These are phyloP conservation scores for Solanum ossicruentum DNA, from an alignment of 257 asterid genomes.

Conservation along the genomic window DNA sequence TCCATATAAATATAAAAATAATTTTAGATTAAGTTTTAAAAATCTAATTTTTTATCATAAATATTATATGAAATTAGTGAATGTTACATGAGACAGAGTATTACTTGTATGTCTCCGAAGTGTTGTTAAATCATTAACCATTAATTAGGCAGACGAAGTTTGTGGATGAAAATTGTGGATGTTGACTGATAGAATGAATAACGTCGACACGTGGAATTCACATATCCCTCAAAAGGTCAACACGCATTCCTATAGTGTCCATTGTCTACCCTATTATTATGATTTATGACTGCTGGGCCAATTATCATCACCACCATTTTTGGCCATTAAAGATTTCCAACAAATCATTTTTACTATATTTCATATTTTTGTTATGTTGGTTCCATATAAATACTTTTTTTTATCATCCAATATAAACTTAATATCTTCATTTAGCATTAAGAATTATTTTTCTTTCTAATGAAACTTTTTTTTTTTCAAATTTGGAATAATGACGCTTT, in stretches of 20 bases:
- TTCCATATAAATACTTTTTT: too few species aligned
- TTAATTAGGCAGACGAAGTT: not conserved
- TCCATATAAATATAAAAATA: too few species aligned
- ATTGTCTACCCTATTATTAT: not conserved
- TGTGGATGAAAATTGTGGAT: slow-evolving; percentile 22
- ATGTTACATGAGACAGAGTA: too few species aligned
- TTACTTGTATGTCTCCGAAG: not conserved
- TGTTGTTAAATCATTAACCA: not conserved
- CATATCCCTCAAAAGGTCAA: not conserved
- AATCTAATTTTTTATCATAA: too few species aligned
- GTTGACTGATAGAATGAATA: not conserved
- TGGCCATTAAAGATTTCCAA: not conserved
- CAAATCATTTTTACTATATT: not conserved
- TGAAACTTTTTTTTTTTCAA: too few species aligned
- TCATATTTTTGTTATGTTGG: too few species aligned
- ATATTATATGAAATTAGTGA: too few species aligned
- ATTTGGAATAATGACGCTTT: too few species aligned
- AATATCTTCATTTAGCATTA: too few species aligned
- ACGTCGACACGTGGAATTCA: not conserved
- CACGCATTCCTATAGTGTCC: not conserved
- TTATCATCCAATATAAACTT: too few species aligned
- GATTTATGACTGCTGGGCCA: not conserved
- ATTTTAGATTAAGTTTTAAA: too few species aligned
- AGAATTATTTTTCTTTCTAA: too few species aligned
- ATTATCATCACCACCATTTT: not conserved